These are phyloP conservation scores for Venustampulla echinocandica DNA, from an alignment of 495 filamentous ascomycete genomes.

Conservation along the genomic window DNA sequence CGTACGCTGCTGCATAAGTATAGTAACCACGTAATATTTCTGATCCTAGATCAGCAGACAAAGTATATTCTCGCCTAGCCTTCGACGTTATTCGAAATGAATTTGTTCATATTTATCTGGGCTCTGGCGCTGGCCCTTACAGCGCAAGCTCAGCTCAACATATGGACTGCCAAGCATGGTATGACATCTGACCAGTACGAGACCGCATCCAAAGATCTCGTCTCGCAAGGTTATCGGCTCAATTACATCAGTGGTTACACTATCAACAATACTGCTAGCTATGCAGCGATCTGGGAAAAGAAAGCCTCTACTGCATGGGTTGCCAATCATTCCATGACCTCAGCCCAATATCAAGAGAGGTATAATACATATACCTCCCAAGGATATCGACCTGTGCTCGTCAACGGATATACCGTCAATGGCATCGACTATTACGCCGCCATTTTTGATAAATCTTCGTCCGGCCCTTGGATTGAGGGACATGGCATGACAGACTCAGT, in stretches of 20 bases:
- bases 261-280: neutral
- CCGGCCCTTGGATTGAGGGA: conserved; percentile 18
- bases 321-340: conserved; percentile 10
- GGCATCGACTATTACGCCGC: conserved; percentile 15
- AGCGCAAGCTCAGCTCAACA: neutral
- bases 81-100: conserved; percentile 1
- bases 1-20: no score
- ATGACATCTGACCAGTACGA: conserved; percentile 21
- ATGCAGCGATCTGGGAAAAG: conserved; percentile 18
- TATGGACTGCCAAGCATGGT: conserved; percentile 4
- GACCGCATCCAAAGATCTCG: conserved; percentile 8
- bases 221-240: conserved; percentile 15
- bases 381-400: conserved; percentile 19
- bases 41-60: no score
- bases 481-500: conserved; percentile 12
- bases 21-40: no score
- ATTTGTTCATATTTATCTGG: neutral
- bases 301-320: conserved; percentile 8
- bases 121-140: neutral
- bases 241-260: conserved; percentile 21
- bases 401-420: conserved; percentile 15
- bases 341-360: conserved; percentile 13
- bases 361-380: conserved; percentile 18
- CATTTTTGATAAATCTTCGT: conserved; percentile 20
- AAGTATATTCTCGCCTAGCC: no score